Base-by-base conservation (phyloP, 2,329 filamentous ascomycete species). In the Cordyceps cateniannulata region DNA sequence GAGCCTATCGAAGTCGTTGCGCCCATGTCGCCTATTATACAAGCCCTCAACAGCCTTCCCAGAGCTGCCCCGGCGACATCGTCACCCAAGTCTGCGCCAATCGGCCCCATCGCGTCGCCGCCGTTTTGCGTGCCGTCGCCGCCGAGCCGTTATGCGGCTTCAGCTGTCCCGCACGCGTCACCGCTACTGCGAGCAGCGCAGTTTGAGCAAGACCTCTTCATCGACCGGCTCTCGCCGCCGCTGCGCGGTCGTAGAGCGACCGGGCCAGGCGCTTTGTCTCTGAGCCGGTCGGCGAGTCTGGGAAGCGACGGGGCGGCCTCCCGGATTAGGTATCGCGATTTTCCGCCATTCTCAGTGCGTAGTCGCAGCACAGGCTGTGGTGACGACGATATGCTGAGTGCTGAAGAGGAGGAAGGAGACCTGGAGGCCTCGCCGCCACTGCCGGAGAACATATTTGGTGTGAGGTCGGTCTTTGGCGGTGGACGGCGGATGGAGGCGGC, bases 221-320 rank as follows among this genome's bases (percentile, higher is more conserved):
- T 76, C 1, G 73, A 76, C 53, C 69, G 74, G 4, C 66, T 76
- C 3, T 76, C 74, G 0, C 73, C 74, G 0, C 73, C 72, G 7
- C 56, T 71, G 0, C 65, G 71, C 12, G 56, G 55, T 2, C 70
- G 70, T 2, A 63, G 69, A n/a, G 58, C 58, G 9, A 27, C 27
- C 35, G 12, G 27, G 22, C n/a, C 48, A 1, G 49, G 40, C 2
- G 65, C 69, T 0, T 4, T 42, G 38, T 69, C 72, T 0, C 62
- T 75, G 0, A 73, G 71, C n/a, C 69, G 74, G 1, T 75, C 73
- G 5, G 67, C 69, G 24, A 75, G 72, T 54, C 63, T 72, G 59
- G 73, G 70, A 6, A 73, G 67, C 48, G 71, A 69, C 24, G 64
- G 63, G 14, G 49, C 32, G 16, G 42, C 32, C 14, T 71, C 71